phyloP scores from a whole-genome alignment of 2,329 filamentous ascomycete species.

The Aspergillus sp. region DNA sequence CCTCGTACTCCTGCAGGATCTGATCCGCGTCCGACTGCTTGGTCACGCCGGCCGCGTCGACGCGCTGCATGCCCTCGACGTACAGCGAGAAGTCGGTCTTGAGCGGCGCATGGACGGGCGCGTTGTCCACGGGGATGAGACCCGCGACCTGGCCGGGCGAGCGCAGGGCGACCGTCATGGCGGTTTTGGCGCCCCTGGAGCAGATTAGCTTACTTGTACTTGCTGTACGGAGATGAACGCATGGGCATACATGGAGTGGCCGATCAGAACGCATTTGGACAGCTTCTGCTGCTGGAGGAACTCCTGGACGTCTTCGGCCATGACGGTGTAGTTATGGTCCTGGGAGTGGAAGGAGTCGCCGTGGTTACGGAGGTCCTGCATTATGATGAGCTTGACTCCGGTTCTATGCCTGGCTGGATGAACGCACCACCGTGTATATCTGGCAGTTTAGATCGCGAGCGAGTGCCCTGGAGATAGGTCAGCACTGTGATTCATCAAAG shows the following conservation, averaged over 20 bases:
- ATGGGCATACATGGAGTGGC: constrained; percentile 72
- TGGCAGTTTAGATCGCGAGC: constrained; percentile 70
- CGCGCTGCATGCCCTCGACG: constrained; percentile 70
- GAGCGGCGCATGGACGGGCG: constrained; percentile 71
- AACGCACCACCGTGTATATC: constrained; percentile 62
- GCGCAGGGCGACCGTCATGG: constrained; percentile 74
- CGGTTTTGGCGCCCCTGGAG: constrained; percentile 74
- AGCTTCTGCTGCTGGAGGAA: constrained; percentile 68
- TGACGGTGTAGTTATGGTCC: constrained; percentile 67
- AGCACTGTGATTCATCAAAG: neutral
- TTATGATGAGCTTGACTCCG: neutral
- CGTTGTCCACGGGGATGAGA: constrained; percentile 82
- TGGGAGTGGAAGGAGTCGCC: constrained; percentile 74
- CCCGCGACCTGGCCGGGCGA: constrained; percentile 58
- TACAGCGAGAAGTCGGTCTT: constrained; percentile 69
- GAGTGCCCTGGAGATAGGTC: constrained; percentile 45
- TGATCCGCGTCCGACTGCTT: constrained; percentile 69
- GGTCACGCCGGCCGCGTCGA: constrained; percentile 59
- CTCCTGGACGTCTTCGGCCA: constrained; percentile 71
- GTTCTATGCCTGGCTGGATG: constrained; percentile 9
- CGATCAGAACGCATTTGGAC: constrained; percentile 67
- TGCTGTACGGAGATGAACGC: neutral
- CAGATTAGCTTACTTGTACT: constrained; percentile 4
- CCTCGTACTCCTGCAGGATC: constrained; percentile 66
- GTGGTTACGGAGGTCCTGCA: constrained; percentile 81